Conservation (phyloP, 2,329 filamentous ascomycete genomes). For the Trichoderma sp. region DNA sequence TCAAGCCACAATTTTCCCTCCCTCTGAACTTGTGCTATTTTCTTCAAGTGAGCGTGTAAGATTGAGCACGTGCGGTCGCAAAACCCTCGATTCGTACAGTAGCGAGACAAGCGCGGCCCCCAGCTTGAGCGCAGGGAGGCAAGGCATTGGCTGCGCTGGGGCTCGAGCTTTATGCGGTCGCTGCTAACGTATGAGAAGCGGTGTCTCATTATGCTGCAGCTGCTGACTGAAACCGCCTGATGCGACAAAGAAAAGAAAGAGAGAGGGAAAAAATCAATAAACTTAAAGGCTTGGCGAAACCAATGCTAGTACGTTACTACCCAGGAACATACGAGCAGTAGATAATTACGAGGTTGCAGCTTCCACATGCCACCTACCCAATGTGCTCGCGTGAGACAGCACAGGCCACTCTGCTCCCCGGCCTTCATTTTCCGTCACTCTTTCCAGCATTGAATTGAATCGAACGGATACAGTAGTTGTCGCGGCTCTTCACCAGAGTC, state of each 20-base stretch:
- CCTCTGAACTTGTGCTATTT: not conserved
- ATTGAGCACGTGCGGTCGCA: slow-evolving; percentile 1
- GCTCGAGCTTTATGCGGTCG: not conserved
- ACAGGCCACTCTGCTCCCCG: not conserved
- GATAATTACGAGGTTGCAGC: no score
- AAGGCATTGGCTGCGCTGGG: not conserved
- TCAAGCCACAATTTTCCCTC: not conserved
- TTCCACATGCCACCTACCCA: not conserved
- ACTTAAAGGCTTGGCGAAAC: not conserved
- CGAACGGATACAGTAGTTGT: not conserved
- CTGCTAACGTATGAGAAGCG: not conserved
- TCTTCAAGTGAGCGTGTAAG: not conserved
- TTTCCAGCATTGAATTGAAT: no score
- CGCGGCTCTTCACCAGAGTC: not conserved
- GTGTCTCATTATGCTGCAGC: not conserved
- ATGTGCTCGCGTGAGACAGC: not conserved
- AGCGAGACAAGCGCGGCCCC: not conserved
- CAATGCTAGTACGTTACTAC: no score
- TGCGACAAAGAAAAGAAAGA: not conserved
- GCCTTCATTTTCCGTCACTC: not conserved
- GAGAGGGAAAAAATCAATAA: not conserved
- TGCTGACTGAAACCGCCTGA: not conserved
- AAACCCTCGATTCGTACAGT: not conserved
- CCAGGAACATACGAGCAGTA: no score
- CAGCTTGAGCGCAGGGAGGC: not conserved